Conservation (phyloP, 83 land plant species). For the Isoetes engelmannii region DNA sequence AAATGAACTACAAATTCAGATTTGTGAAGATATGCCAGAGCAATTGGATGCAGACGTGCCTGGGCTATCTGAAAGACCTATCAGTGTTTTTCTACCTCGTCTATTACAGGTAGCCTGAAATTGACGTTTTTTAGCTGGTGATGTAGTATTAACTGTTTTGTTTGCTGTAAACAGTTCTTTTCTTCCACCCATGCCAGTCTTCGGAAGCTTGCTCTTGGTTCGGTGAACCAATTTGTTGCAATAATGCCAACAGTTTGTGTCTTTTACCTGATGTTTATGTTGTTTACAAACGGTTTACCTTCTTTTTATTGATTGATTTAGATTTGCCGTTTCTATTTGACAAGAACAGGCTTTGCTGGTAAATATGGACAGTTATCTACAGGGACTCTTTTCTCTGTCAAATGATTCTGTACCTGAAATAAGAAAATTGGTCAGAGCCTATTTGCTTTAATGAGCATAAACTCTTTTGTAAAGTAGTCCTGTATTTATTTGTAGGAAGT, state of each 20-base stretch:
- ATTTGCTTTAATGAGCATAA: no score
- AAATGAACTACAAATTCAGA: conserved; percentile 29
- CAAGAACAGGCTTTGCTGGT: conserved; percentile 55
- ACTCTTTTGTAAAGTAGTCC: no score
- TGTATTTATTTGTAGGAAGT: no score
- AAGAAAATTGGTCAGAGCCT: conserved; percentile 66
- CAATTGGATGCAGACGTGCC: conserved; percentile 77
- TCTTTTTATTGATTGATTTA: conserved; percentile 7
- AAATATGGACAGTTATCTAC: conserved; percentile 87
- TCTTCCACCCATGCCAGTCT: conserved; percentile 74
- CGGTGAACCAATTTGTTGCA: conserved; percentile 79
- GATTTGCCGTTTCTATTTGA: not conserved
- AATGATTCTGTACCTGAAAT: conserved; percentile 78
- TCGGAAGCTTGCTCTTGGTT: conserved; percentile 69
- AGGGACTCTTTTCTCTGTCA: conserved; percentile 82
- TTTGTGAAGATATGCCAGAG: conserved; percentile 89
- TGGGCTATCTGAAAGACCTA: conserved; percentile 78
- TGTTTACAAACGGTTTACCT: not conserved
- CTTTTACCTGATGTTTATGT: not conserved
- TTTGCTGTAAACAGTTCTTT: conserved; percentile 56
- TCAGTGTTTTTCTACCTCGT: conserved; percentile 77
- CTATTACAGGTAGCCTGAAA: conserved; percentile 58
- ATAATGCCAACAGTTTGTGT: conserved; percentile 72
- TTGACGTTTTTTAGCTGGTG: not conserved
- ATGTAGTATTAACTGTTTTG: not conserved